phyloP scores from a whole-genome alignment of 2,329 filamentous ascomycete species.

The Neopestalotiopsis rosae region DNA sequence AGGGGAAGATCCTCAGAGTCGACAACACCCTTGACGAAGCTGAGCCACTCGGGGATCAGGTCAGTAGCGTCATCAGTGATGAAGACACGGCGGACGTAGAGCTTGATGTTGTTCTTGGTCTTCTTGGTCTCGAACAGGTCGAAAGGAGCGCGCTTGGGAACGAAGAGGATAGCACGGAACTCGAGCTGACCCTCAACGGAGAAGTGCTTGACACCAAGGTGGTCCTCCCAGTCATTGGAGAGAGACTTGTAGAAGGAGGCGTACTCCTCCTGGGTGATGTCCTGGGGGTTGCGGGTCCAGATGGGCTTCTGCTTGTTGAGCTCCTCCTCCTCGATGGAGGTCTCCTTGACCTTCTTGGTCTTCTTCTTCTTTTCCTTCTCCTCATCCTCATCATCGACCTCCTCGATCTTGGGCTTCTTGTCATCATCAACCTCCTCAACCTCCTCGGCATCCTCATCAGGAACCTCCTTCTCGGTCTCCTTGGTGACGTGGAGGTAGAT shows the following conservation, averaged over 20 bases:
- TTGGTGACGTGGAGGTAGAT: conserved; percentile 99
- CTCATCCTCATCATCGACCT: conserved; percentile 86
- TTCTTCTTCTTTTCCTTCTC: conserved; percentile 91
- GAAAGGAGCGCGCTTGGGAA: conserved; percentile 99
- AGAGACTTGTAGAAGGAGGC: conserved; percentile 99
- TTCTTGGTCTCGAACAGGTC: conserved; percentile 99
- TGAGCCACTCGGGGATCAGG: conserved; percentile 98
- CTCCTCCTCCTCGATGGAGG: conserved; percentile 98
- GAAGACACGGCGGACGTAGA: conserved; percentile 99
- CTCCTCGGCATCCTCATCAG: conserved; percentile 89
- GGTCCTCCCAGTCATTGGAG: conserved; percentile 99
- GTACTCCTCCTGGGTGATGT: conserved; percentile 96
- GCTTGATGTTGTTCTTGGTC: conserved; percentile 99
- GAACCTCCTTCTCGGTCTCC: conserved; percentile 99
- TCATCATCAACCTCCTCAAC: conserved; percentile 78
- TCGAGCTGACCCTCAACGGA: conserved; percentile 99
- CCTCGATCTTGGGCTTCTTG: conserved; percentile 96
- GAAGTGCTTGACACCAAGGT: conserved; percentile 99
- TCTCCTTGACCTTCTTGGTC: conserved; percentile 99
- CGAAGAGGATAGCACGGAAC: conserved; percentile 99
- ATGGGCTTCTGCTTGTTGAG: conserved; percentile 99
- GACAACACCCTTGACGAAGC: conserved; percentile 99
- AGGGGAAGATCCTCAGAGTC: conserved; percentile 99
- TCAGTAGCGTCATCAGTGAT: conserved; percentile 99
- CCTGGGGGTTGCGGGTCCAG: conserved; percentile 97